Evolutionary conservation across 2,329 filamentous ascomycete species (phyloP), one percentile per base, ranked within the genome.

Genomic region (Arthrobotrys entomopaga): DNA sequence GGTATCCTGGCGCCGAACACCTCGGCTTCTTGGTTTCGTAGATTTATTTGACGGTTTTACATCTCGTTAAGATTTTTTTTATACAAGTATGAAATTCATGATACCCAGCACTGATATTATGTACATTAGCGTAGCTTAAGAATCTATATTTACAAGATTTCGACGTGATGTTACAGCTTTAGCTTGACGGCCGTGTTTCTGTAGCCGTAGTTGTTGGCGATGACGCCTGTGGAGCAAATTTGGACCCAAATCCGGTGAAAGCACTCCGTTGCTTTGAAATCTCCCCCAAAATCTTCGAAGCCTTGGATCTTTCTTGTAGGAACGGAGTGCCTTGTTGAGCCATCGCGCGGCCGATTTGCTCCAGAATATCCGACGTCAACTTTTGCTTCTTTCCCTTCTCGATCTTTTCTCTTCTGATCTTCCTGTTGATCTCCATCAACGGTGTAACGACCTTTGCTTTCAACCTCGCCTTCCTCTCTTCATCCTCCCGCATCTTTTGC

Each of bases 261-360:
- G 24, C 3, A 48, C 29, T 24, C n/a, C 24, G 16, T 16, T 75
- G 71, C 34, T 58, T 69, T 19, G 54, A 22, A 38, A 69, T 70
- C 20, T 58, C 63, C 8, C 22, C 65, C 22, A 69, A 49, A 19
- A 69, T 70, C 46, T 58, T 65, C 24, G 59, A 53, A 16, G 49
- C 26, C 11, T 66, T 65, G 22, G 11, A 13, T 20, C 48, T 57
- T 22, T 56, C 74, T 40, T 65, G 67, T 48, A 79, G 57, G 13
- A 77, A 72, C 22, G 70, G 74, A 15, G 77, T 75, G 79, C 84
- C 83, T 79, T 86, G 88, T 81, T 82, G 82, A 40, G 85, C 86
- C 81, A 89, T 88, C 77, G 88, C 81, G 81, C 86, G 82, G 77
- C 87, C 87, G 78, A 89, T 86, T 83, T 85, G 87, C 80, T 85